Base-by-base conservation (phyloP, 176 grass and related monocot genomes). In the Aechmea fasciata region DNA sequence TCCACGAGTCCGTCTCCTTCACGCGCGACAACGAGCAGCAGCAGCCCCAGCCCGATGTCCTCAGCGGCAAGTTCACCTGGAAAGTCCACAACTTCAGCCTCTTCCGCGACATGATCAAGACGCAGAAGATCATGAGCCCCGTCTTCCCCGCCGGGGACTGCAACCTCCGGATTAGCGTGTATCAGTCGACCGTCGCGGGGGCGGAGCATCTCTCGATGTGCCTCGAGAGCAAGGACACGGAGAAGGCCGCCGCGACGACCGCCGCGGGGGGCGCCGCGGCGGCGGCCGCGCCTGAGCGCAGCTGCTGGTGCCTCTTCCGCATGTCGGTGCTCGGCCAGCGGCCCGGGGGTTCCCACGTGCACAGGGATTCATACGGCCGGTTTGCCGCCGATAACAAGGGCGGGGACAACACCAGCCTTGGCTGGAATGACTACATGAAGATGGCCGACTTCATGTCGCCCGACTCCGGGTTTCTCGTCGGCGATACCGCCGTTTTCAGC, bases 291-390 rank as follows among this genome's bases (percentile, higher is more conserved):
- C 75, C 79, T 1, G 89, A 97, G 79, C 94, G 84, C 18, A 88
- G 94, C 11, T 96, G 85, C 79, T 97, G 94, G 94, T 90, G 89
- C 65, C 79, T 97, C 75, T 97, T 97, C 69, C 83, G 94, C 33
- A 80, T 97, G 79, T 90, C 94, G 0, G 77, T 90, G 48, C 82
- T 97, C 78, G 87, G 78, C 78, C 94, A 97, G 61, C 83, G 64
- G 63, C 62, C 83, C 51, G 84, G 86, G 75, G 82, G 84, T 61
- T 79, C 73, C 65, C 89, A 97, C 51, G 76, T 92, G 52, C 87
- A 85, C 51, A 86, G 84, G 67, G 94, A 97, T 25, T 92, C 89
- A 0, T 97, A 92, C 67, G 94, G 89, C 13, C 79, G 94, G 63
- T 97, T 92, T 19, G 89, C 85, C 12, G 84, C 71, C 0, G 94